These are phyloP conservation scores for Delphinella strobiligena DNA, from an alignment of 2,329 filamentous ascomycete species.

Conservation along the genomic window DNA sequence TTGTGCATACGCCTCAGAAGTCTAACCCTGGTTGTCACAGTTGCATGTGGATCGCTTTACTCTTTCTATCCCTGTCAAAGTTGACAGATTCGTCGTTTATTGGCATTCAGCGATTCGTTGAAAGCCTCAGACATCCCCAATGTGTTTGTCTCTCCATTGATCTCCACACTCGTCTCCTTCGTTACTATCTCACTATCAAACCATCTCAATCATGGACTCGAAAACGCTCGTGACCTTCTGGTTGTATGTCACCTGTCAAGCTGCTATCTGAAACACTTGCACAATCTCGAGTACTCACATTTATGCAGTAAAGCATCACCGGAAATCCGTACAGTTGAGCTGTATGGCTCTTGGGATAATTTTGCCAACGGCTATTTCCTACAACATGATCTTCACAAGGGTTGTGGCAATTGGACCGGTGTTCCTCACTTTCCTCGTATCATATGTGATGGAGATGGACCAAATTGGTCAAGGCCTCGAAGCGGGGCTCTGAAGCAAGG, in stretches of 20 bases:
- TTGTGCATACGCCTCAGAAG: background rate
- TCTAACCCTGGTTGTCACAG: background rate
- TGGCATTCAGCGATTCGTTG: too few species aligned
- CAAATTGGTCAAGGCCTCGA: conserved; percentile 42
- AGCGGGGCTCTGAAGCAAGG: conserved; percentile 83
- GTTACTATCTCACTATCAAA: too few species aligned
- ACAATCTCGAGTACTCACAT: background rate
- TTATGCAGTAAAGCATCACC: conserved; percentile 22
- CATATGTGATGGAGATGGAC: conserved; percentile 60
- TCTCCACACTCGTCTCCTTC: too few species aligned
- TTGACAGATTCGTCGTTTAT: too few species aligned
- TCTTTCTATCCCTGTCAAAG: too few species aligned
- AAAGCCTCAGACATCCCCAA: too few species aligned
- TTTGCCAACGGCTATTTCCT: conserved; percentile 69
- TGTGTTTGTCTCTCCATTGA: too few species aligned
- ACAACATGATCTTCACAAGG: conserved; percentile 65
- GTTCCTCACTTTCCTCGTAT: conserved; percentile 81
- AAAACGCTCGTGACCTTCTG: conserved; percentile 26
- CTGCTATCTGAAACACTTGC: too few species aligned
- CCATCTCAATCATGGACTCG: conserved; percentile 22
- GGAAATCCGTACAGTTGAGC: conserved; percentile 56
- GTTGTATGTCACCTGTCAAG: too few species aligned
- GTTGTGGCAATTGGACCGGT: conserved; percentile 69
- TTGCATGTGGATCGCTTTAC: background rate
- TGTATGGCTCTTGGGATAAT: conserved; percentile 93